Conservation (phyloP, 1,284 basidiomycete genomes). For the Pseudozyma sp. region DNA sequence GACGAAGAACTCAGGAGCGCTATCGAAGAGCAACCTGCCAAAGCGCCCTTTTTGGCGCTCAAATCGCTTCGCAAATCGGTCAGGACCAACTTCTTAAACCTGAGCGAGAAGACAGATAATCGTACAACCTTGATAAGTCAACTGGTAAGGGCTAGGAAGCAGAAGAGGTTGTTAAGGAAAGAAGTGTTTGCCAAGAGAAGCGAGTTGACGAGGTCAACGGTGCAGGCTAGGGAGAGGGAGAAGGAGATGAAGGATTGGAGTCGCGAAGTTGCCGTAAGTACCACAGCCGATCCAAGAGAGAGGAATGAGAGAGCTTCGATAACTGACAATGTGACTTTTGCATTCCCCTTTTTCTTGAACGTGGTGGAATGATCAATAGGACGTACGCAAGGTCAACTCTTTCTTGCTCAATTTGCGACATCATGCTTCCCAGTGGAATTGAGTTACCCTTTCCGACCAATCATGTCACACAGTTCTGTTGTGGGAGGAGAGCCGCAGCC, state of each 20-base stretch:
- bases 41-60: conserved; percentile 42
- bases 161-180: conserved; percentile 33
- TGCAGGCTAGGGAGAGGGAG: conserved; percentile 28
- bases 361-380: background rate
- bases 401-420: conserved; percentile 31
- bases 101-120: conserved; percentile 46
- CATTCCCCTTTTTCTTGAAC: too few relatives aligned
- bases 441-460: background rate
- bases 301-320: too few relatives aligned
- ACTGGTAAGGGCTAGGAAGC: conserved; percentile 31
- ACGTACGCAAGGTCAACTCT: conserved; percentile 29
- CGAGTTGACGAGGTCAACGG: conserved; percentile 24
- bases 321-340: too few relatives aligned
- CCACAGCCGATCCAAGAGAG: too few relatives aligned
- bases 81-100: conserved; percentile 28
- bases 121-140: conserved; percentile 44
- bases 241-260: conserved; percentile 42
- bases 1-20: conserved; percentile 44
- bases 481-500: too few relatives aligned
- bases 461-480: too few relatives aligned
- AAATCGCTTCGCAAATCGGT: conserved; percentile 41
- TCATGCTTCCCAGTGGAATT: conserved; percentile 30
- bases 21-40: conserved; percentile 47
- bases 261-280: conserved; percentile 17
- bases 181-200: conserved; percentile 33